These are phyloP conservation scores for Teunomyces panamensis DNA, from an alignment of 805 yeast genomes.

Conservation along the genomic window DNA sequence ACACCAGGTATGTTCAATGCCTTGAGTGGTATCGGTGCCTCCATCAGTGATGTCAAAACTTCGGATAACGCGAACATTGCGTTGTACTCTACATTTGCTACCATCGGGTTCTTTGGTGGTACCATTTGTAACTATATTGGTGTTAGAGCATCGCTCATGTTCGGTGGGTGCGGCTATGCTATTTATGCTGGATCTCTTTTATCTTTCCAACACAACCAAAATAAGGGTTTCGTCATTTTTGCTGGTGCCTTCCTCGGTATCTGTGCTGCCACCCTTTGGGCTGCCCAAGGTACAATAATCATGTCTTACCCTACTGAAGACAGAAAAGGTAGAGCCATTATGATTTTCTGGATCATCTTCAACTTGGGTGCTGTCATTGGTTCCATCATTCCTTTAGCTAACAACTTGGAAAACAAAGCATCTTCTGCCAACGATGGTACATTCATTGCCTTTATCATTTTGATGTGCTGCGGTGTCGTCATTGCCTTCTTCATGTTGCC, in stretches of 20 bases:
- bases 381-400: conserved; percentile 52
- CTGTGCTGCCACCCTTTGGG: conserved; percentile 56
- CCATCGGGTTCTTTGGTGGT: conserved; percentile 58
- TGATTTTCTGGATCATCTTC: conserved; percentile 60
- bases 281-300: conserved; percentile 56
- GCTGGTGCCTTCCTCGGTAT: conserved; percentile 58
- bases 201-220: conserved; percentile 44
- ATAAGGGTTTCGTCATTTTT: conserved; percentile 51
- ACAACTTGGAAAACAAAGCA: conserved; percentile 41
- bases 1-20: conserved; percentile 55
- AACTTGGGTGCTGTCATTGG: conserved; percentile 64
- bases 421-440: conserved; percentile 45
- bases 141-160: conserved; percentile 38
- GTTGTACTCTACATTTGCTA: conserved; percentile 52
- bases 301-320: conserved; percentile 55
- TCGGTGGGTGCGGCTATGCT: conserved; percentile 57
- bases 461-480: conserved; percentile 47
- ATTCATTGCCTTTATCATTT: conserved; percentile 50
- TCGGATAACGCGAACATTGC: conserved; percentile 52
- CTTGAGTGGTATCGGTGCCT: conserved; percentile 47
- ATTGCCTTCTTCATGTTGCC: conserved; percentile 50
- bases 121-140: conserved; percentile 52
- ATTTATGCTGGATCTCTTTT: conserved; percentile 52
- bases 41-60: conserved; percentile 34
- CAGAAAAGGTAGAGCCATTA: conserved; percentile 50